phyloP scores from a whole-genome alignment of 2,329 filamentous ascomycete genomes.

The Magnaporthales sp. region DNA sequence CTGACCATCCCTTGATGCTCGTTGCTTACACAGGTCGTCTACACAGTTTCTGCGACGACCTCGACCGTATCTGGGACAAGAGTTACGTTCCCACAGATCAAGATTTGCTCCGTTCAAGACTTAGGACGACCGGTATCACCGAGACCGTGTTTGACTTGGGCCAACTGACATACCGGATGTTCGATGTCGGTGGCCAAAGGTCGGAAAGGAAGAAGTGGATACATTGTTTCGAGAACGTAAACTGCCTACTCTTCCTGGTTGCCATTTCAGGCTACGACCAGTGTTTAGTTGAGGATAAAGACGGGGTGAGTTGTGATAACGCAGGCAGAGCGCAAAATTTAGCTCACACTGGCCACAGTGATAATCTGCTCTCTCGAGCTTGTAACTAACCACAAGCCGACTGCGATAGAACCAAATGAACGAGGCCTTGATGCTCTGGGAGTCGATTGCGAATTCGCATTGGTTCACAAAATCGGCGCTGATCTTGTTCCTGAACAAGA shows the following conservation, averaged over 20 bases:
- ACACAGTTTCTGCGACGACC: conserved; percentile 69
- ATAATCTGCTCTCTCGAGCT: background rate
- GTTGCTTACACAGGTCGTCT: background rate
- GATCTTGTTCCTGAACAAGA: conserved; percentile 82
- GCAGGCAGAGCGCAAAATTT: background rate
- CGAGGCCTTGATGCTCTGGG: conserved; percentile 79
- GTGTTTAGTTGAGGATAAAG: conserved; percentile 91
- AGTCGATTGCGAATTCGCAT: conserved; percentile 76
- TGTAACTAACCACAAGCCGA: background rate
- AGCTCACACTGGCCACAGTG: background rate
- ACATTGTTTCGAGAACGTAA: conserved; percentile 91
- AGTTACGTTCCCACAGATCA: conserved; percentile 88
- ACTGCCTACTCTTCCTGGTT: conserved; percentile 85
- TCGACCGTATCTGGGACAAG: conserved; percentile 66
- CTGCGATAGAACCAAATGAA: conserved; percentile 74
- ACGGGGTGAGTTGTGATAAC: conserved; percentile 60
- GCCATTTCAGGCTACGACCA: conserved; percentile 96
- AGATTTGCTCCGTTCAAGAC: conserved; percentile 81
- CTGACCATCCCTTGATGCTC: background rate
- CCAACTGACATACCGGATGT: conserved; percentile 92
- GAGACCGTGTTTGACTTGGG: conserved; percentile 91
- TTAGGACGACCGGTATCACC: conserved; percentile 91
- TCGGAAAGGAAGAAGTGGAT: conserved; percentile 98
- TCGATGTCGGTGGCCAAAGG: conserved; percentile 85
- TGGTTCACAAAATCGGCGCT: conserved; percentile 79